Percentiles rank a stretch among this genome's conserved stretches.
phyloP scores from a whole-genome alignment of 164 flowering plant species.

The Nymphaea thermarum region DNA sequence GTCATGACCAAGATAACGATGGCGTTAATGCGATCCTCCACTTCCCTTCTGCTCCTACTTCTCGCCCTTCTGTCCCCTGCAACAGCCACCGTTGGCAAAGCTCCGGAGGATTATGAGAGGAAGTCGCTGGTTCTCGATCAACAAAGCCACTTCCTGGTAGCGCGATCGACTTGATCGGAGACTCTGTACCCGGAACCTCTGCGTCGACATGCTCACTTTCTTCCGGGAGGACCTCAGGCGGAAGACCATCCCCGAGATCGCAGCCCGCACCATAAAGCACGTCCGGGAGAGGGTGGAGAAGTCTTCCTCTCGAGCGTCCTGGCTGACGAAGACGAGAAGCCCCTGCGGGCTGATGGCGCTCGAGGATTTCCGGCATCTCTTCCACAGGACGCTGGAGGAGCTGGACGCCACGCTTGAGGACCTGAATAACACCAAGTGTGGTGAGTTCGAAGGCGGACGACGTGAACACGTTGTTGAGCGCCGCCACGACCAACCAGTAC shows the following conservation, averaged over 20 bases:
- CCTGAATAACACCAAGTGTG: constrained; percentile 13
- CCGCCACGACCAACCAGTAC: constrained; percentile 70
- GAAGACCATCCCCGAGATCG: constrained; percentile 39
- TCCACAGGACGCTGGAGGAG: constrained; percentile 35
- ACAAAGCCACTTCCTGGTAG: constrained; percentile 20
- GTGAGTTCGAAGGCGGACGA: constrained; percentile 24
- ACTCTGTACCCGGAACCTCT: constrained; percentile 56
- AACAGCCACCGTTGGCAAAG: no score
- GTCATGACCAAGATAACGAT: no score
- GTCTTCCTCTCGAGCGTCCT: constrained; percentile 34
- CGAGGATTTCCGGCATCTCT: constrained; percentile 66
- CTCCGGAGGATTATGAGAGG: no score
- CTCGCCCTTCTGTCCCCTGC: no score
- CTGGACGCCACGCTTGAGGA: constrained; percentile 28
- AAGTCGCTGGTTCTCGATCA: no score
- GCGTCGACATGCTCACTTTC: constrained; percentile 48
- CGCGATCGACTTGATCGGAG: constrained; percentile 47
- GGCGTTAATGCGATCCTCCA: no score
- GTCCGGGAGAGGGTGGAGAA: constrained; percentile 28
- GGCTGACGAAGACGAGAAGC: constrained; percentile 12
- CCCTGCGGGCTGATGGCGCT: constrained; percentile 33
- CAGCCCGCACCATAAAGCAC: constrained; percentile 27
- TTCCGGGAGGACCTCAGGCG: constrained; percentile 32
- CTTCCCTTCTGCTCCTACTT: no score
- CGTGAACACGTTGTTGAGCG: constrained; percentile 51